Conservation (phyloP, 371 early-diverging fungal genomes). For the Syncephalastrum racemosum region DNA sequence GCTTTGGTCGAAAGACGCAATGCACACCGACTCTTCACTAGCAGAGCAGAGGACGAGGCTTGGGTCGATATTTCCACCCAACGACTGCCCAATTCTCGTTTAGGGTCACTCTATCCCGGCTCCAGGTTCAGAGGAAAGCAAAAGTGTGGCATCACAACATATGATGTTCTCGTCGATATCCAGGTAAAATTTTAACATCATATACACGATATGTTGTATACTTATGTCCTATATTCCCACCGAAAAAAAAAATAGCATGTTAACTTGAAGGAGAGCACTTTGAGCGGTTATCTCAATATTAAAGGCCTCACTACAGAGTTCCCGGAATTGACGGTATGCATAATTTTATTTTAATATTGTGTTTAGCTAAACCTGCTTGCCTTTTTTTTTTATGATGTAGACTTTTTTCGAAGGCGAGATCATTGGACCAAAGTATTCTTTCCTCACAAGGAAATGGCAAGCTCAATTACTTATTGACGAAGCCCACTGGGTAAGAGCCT, state of each 20-base stretch:
- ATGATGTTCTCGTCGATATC: slow-evolving; percentile 70
- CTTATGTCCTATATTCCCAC: background rate
- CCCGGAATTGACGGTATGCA: slow-evolving; percentile 43
- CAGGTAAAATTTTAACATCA: slow-evolving; percentile 50
- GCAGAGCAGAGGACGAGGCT: slow-evolving; percentile 22
- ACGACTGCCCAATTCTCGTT: slow-evolving; percentile 18
- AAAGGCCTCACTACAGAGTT: slow-evolving; percentile 72
- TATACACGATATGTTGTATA: background rate
- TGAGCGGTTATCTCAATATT: slow-evolving; percentile 78
- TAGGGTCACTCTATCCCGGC: slow-evolving; percentile 58
- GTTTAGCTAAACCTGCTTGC: background rate
- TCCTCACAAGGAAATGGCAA: slow-evolving; percentile 87
- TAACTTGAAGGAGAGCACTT: slow-evolving; percentile 60
- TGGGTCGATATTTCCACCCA: slow-evolving; percentile 31
- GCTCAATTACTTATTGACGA: slow-evolving; percentile 74
- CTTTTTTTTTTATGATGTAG: slow-evolving; percentile 15
- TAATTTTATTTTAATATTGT: background rate
- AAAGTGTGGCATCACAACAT: slow-evolving; percentile 56
- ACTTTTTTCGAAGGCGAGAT: slow-evolving; percentile 88
- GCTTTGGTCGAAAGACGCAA: background rate
- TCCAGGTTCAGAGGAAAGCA: slow-evolving; percentile 68
- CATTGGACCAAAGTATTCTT: slow-evolving; percentile 76
- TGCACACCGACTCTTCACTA: slow-evolving; percentile 10
- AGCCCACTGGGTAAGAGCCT: slow-evolving; percentile 75
- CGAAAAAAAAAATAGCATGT: slow-evolving; percentile 58